These are phyloP conservation scores for Gaultheria prostrata DNA, from an alignment of 148 eudicot genomes.

Conservation along the genomic window DNA sequence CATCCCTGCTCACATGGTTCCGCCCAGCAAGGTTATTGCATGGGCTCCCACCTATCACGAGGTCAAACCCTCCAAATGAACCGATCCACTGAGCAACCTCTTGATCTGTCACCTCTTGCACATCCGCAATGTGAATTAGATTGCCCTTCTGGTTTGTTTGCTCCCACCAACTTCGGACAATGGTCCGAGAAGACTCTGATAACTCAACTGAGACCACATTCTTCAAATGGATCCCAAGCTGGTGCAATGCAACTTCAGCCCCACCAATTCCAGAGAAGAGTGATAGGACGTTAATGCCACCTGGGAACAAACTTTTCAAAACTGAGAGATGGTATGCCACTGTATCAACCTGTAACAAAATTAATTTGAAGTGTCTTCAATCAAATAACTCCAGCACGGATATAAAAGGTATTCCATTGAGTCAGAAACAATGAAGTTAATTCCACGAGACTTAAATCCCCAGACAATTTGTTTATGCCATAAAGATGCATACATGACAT, in stretches of 20 bases:
- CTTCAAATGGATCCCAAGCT: conserved; percentile 38
- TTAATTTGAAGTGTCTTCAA: not conserved
- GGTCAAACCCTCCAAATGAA: conserved; percentile 34
- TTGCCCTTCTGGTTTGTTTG: conserved; percentile 33
- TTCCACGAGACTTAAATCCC: not conserved
- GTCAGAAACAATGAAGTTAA: not conserved
- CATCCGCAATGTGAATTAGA: conserved; percentile 28
- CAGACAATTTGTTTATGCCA: not conserved
- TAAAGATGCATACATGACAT: not conserved
- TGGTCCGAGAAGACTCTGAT: conserved; percentile 13
- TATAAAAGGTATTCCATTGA: not conserved
- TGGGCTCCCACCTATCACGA: conserved; percentile 50
- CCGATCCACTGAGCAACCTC: conserved; percentile 12
- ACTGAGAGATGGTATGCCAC: conserved; percentile 76
- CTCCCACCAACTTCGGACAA: conserved; percentile 37
- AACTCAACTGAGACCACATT: conserved; percentile 41
- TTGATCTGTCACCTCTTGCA: conserved; percentile 21
- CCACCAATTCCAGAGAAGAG: conserved; percentile 56
- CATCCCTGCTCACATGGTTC: conserved; percentile 32
- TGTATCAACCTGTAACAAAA: conserved; percentile 66
- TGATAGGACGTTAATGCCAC: conserved; percentile 41
- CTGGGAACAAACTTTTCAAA: conserved; percentile 29
- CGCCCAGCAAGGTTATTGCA: conserved; percentile 49
- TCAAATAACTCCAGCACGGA: not conserved
- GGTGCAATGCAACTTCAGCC: conserved; percentile 42